phyloP scores from a whole-genome alignment of 192 early-diverging fungal genomes.

The Podila epicladia region DNA sequence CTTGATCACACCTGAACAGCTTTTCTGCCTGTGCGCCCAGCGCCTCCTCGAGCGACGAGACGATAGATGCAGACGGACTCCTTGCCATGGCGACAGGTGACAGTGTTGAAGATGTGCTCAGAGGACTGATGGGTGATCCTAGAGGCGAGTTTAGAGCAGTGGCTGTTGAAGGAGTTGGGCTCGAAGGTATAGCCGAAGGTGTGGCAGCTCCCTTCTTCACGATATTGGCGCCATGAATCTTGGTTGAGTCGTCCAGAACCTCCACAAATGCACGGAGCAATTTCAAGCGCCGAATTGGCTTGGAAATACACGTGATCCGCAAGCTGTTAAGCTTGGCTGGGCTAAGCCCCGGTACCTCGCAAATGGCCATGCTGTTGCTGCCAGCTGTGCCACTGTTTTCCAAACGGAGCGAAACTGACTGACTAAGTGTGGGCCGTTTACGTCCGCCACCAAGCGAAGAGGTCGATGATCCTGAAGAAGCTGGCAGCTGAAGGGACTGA shows the following conservation, averaged over 20 bases:
- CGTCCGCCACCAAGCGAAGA: conserved; percentile 5
- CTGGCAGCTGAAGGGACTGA: conserved; percentile 36
- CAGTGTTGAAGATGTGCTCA: neutral
- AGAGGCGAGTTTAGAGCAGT: conserved; percentile 12
- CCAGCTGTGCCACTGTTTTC: conserved; percentile 9
- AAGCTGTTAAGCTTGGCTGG: conserved; percentile 33
- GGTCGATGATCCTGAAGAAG: conserved; percentile 7
- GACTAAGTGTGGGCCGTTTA: conserved; percentile 24
- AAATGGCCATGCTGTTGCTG: neutral
- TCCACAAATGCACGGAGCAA: conserved; percentile 54
- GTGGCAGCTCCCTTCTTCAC: conserved; percentile 14
- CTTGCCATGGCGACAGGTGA: conserved; percentile 16
- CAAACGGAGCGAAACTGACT: conserved; percentile 22
- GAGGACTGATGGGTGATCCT: neutral
- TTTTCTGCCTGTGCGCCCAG: conserved; percentile 1
- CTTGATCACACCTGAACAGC: neutral
- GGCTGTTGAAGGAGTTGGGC: conserved; percentile 10
- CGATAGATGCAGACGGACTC: conserved; percentile 11
- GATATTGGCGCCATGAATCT: conserved; percentile 23
- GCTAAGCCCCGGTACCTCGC: conserved; percentile 32
- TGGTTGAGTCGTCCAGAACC: conserved; percentile 39
- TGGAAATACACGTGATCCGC: conserved; percentile 52
- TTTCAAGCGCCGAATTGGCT: conserved; percentile 55
- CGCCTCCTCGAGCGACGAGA: conserved; percentile 14
- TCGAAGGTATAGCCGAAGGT: conserved; percentile 1